phyloP scores from a whole-genome alignment of 768 basidiomycete genomes.

The Phlegmacium glaucopus region DNA sequence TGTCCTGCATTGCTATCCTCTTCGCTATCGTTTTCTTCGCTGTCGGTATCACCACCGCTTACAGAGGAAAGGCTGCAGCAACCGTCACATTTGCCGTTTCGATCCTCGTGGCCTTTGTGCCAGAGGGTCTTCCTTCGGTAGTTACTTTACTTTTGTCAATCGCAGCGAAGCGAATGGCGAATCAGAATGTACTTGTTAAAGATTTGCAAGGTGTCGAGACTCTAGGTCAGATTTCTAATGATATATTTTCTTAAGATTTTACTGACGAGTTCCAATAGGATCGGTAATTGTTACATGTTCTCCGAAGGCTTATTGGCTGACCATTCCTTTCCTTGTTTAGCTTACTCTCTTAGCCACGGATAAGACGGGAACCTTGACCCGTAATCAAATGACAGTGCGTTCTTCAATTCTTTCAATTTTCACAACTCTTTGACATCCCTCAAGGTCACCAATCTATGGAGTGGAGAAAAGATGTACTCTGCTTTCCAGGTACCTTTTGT shows the following conservation, averaged over 20 bases:
- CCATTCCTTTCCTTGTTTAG: conserved; percentile 27
- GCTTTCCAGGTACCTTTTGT: conserved; percentile 50
- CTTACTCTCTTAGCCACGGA: conserved; percentile 67
- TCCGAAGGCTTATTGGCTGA: not conserved
- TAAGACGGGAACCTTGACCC: conserved; percentile 68
- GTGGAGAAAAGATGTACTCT: conserved; percentile 55
- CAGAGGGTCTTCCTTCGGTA: conserved; percentile 63
- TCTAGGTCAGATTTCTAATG: conserved; percentile 38
- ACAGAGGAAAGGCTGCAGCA: conserved; percentile 55
- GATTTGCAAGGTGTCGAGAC: conserved; percentile 74
- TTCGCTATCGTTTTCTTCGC: conserved; percentile 64
- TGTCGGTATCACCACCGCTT: conserved; percentile 63
- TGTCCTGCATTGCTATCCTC: conserved; percentile 58
- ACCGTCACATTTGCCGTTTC: conserved; percentile 65
- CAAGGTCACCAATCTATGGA: conserved; percentile 66
- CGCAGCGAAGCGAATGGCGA: conserved; percentile 69
- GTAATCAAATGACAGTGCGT: conserved; percentile 68
- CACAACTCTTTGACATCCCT: not conserved
- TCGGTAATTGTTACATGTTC: conserved; percentile 27
- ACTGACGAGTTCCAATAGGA: conserved; percentile 35
- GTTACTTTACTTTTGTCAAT: conserved; percentile 67
- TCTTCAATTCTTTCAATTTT: not conserved
- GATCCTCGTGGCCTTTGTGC: conserved; percentile 58
- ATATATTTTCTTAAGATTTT: conserved; percentile 13
- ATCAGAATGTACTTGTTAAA: conserved; percentile 69